Base-by-base conservation (phyloP, 306 rosid species). In the Erythrophleum fordii region DNA sequence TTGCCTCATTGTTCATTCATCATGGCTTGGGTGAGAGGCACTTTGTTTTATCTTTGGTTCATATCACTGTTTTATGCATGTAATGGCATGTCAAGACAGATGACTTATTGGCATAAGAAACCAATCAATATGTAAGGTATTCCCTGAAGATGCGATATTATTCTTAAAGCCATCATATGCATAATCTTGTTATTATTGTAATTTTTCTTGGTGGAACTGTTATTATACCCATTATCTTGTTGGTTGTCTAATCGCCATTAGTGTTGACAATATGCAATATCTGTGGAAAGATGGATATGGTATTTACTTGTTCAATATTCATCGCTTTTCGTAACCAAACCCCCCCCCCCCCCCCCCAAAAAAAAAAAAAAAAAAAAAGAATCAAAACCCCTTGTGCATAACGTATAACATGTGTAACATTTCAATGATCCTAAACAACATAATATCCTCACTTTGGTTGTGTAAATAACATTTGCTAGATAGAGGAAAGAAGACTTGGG, bases 401-500 rank as follows among this genome's bases (percentile, higher is more conserved):
- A 20, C 18, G 48, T 42, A 41, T 42, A 41, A 22, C 28, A 12
- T 44, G 25, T 16, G 9, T 29, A 70, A 3, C 59, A 25, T 46
- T 67, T 53, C 22, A 23, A 26, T 23, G 37, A 28, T 26, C 42
- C 56, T 34, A 31, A 70, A 46, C n/a, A 72, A 22, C 29, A 22
- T 53, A 9, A 55, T 73, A 4, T 53, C 35, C 78, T 83, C 59
- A 77, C 82, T 78, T 69, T 2, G 51, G 25, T 53, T 11, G 64
- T 49, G 76, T 4, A 61, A 22, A 58, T 35, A 56, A 80, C 79
- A 48, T 79, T 75, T 69, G 52, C 66, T 86, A 95, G 98, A 82
- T 95, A 85, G 92, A 89, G 84, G 94, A 88, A 83, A 87, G 83
- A 82, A 91, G 82, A 65, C 94, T 93, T 34, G 99, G 98, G 77